Base-by-base conservation (phyloP, 768 basidiomycete species). In the Mycena amicta region DNA sequence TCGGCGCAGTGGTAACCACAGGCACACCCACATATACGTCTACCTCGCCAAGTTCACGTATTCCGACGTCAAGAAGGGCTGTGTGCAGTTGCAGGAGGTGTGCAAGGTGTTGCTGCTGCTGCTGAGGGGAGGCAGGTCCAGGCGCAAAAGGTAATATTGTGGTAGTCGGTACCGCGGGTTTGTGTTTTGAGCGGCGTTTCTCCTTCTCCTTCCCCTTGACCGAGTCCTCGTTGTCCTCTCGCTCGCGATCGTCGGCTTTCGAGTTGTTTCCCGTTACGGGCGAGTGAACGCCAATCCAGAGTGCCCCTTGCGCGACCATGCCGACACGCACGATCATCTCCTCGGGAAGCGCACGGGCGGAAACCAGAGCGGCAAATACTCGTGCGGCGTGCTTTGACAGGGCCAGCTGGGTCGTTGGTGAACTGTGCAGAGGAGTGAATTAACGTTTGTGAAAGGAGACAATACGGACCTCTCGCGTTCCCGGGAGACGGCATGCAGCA, bases 401-500 rank as follows among this genome's bases (percentile, higher is more conserved):
- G 28, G 55, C 41, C 33, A 55, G 50, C 25, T 23, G 47, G 8
- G 40, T 6, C 15, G 55, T 5, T 33, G 53, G 52, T 26, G 52
- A 26, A 41, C 52, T 52, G 50, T 28, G 22, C 8, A 45, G 15
- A 23, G 13, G 22, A 8, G 6, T 45, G 12, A 45, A 8, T 45
- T 16, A 8, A n/a, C 22, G 8, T 5, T 16, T n/a, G 37, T 18
- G 11, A 16, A 41, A 20, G 22, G 2, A 51, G 51, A 11, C 50
- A 69, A 41, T 72, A 67, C 60, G 4, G 47, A 58, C 54, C 57
- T 56, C 27, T 49, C 43, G 22, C 33, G 29, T 27, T 57, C 69
- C 56, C 83, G 77, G 90, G 88, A 90, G 47, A 92, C 69, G 0
- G 88, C 92, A 72, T 95, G 89, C 30, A 97, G 72, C 3, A 89